Evolutionary conservation across 2,329 filamentous ascomycete genomes (phyloP).

Genomic region (Pseudogymnoascus sp.): DNA sequence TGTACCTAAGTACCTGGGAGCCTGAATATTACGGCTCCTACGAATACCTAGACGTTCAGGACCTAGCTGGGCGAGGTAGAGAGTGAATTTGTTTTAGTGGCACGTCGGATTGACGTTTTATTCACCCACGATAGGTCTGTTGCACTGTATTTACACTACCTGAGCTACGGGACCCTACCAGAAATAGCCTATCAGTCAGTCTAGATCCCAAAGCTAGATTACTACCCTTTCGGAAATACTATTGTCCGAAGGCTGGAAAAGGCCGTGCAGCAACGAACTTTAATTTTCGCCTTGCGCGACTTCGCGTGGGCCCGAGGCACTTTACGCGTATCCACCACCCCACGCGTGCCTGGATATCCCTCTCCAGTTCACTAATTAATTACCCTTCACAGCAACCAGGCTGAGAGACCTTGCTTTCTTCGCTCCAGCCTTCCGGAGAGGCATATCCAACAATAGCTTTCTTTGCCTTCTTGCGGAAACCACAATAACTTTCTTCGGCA

Average conservation of each 20-base stretch:
- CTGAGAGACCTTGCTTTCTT: conserved; percentile 4
- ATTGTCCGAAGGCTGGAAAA: background rate
- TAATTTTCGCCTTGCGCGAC: background rate
- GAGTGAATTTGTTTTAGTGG: background rate
- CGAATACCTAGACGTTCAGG: background rate
- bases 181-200: background rate
- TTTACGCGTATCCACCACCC: conserved; percentile 3
- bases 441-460: background rate
- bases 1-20: background rate
- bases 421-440: background rate
- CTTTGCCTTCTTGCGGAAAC: background rate
- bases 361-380: conserved; percentile 4
- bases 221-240: background rate
- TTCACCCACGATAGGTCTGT: background rate
- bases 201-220: background rate
- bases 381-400: background rate
- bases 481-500: background rate
- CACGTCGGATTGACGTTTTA: background rate
- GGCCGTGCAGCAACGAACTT: background rate
- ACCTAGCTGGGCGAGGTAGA: background rate
- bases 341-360: background rate
- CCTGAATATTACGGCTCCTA: background rate
- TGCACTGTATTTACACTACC: background rate
- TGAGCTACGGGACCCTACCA: background rate
- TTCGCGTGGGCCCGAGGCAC: background rate